phyloP scores from a whole-genome alignment of 176 grass and related monocot species.

The Aechmea fasciata region DNA sequence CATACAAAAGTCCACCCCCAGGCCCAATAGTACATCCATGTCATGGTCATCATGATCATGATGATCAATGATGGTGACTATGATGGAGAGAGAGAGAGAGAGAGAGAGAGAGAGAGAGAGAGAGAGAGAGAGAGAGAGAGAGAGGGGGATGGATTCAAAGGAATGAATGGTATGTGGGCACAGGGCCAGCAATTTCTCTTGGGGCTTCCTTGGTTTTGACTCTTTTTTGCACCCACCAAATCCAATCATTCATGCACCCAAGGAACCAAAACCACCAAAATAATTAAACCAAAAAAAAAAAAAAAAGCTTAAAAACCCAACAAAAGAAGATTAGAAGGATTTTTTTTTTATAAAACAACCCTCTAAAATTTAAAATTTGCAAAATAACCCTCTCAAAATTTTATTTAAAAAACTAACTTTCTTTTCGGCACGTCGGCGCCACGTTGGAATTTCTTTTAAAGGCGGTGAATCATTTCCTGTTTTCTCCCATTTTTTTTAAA shows the following conservation, averaged over 20 bases:
- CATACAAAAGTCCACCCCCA: not conserved
- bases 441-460: no score
- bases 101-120: not conserved
- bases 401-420: no score
- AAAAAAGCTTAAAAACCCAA: not conserved
- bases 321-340: slow-evolving; percentile 3
- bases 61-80: not conserved
- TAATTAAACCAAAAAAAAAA: not conserved
- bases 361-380: no score
- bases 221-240: slow-evolving; percentile 31
- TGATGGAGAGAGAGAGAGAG: not conserved
- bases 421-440: no score
- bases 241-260: slow-evolving; percentile 33
- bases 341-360: no score
- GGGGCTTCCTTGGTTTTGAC: slow-evolving; percentile 35
- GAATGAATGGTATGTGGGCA: no score
- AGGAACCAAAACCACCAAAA: slow-evolving; percentile 1
- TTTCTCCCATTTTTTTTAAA: no score
- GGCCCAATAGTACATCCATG: not conserved
- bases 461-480: no score
- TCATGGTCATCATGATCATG: not conserved
- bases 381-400: no score
- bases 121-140: not conserved
- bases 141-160: not conserved
- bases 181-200: no score